Base-by-base conservation (phyloP, 805 yeast species). In the Cyberlindnera euphorbiiphila region DNA sequence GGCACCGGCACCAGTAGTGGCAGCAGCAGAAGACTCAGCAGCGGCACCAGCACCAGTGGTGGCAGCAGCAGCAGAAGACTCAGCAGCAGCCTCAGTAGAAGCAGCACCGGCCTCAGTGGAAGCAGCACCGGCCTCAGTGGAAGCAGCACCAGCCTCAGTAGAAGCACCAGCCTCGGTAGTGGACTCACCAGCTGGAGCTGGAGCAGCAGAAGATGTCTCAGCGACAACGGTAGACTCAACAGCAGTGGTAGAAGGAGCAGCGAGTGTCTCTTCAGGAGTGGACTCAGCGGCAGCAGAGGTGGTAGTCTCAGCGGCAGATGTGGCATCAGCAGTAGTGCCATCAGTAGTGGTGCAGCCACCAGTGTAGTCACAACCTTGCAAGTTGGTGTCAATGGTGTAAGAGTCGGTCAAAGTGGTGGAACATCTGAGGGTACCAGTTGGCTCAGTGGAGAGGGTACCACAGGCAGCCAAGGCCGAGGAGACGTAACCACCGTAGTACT, bases 371-470 rank as follows among this genome's bases (percentile, higher is more conserved):
- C n/a, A n/a, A n/a, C n/a, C n/a, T n/a, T n/a, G n/a, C n/a, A n/a
- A n/a, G n/a, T n/a, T n/a, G n/a, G n/a, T n/a, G n/a, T n/a, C n/a
- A n/a, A n/a, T n/a, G n/a, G n/a, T n/a, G n/a, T n/a, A n/a, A n/a
- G n/a, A n/a, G n/a, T n/a, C n/a, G n/a, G n/a, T n/a, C n/a, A n/a
- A n/a, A n/a, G n/a, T n/a, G n/a, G n/a, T n/a, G 9, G 51, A 47
- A 29, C 51, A 47, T 42, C 47, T 42, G 22, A 42, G 35, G 10
- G 60, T 58, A 49, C 63, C 66, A 26, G 66, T 61, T 53, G 66
- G 66, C 34, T 50, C 54, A 16, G 65, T 60, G 11, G 50, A 25
- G 11, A 42, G 35, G 16, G 49, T 39, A 26, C 36, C 18, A 51
- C 67, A 62, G 19, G 50, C 60, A 17, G 48, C 53, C 30, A 62